Evolutionary conservation across 805 yeast genomes (phyloP).

Genomic region (Peterozyma xylosa): DNA sequence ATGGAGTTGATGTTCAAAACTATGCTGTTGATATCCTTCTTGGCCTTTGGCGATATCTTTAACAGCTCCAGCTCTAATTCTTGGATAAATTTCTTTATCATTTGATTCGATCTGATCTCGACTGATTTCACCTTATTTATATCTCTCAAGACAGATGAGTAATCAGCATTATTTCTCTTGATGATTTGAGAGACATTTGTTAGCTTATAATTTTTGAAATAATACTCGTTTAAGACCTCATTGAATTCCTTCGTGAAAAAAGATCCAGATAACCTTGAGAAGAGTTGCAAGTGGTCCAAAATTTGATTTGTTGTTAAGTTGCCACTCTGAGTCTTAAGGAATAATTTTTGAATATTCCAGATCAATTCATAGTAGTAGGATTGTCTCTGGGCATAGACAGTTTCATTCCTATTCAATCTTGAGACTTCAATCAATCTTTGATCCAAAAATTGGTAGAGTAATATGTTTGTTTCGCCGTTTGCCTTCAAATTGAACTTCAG

Average conservation of each 20-base stretch:
- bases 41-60: neutral
- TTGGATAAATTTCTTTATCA: neutral
- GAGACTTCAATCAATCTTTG: neutral
- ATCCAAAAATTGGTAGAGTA: conserved; percentile 2
- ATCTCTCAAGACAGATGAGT: neutral
- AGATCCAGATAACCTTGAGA: neutral
- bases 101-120: neutral
- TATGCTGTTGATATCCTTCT: neutral
- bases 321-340: neutral
- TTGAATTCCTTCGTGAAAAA: neutral
- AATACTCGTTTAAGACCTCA: neutral
- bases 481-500: neutral
- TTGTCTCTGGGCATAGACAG: neutral
- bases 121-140: conserved; percentile 1
- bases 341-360: neutral
- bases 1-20: conserved; percentile 2
- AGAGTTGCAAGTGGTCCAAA: neutral
- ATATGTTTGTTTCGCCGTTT: conserved; percentile 3
- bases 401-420: neutral
- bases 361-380: neutral
- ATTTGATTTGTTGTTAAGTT: neutral
- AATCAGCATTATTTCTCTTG: neutral
- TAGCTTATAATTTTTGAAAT: neutral
- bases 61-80: neutral
- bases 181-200: neutral